Evolutionary conservation across 768 basidiomycete species (phyloP).

Genomic region (Lentinula detonsa): DNA sequence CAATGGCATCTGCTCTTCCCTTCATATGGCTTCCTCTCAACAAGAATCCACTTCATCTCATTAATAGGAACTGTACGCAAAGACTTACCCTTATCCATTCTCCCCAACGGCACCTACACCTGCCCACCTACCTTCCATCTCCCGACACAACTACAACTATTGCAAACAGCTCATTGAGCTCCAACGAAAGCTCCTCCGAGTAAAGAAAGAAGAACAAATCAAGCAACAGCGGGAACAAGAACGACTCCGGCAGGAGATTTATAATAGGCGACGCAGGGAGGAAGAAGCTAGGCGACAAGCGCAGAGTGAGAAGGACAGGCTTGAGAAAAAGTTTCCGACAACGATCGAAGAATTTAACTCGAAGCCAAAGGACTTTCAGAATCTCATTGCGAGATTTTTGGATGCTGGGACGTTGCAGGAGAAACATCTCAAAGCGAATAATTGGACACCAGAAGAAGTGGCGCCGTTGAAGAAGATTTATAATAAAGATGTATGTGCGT

Average conservation of each 20-base stretch:
- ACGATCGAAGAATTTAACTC: background rate
- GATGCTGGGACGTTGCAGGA: conserved; percentile 1
- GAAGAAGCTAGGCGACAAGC: background rate
- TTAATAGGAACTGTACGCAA: background rate
- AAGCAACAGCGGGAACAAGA: background rate
- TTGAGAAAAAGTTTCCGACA: background rate
- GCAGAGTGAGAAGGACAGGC: background rate
- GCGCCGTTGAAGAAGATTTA: conserved; percentile 1
- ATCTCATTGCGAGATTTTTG: background rate
- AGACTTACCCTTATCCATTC: conserved; percentile 1
- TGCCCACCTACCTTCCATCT: background rate
- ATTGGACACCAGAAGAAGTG: background rate
- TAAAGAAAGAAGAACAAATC: background rate
- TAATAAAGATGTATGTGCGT: conserved; percentile 7
- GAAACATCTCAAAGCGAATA: background rate
- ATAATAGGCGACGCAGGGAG: background rate
- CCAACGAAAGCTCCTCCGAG: background rate
- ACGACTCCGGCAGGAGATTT: background rate
- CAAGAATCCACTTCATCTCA: no score
- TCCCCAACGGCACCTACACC: conserved; percentile 1
- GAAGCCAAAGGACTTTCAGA: background rate
- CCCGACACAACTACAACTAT: background rate
- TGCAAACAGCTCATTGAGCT: background rate
- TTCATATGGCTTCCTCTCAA: no score
- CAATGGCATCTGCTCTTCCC: no score